These are phyloP conservation scores for Oxalis stricta DNA, from an alignment of 441 rosid species.

Conservation along the genomic window DNA sequence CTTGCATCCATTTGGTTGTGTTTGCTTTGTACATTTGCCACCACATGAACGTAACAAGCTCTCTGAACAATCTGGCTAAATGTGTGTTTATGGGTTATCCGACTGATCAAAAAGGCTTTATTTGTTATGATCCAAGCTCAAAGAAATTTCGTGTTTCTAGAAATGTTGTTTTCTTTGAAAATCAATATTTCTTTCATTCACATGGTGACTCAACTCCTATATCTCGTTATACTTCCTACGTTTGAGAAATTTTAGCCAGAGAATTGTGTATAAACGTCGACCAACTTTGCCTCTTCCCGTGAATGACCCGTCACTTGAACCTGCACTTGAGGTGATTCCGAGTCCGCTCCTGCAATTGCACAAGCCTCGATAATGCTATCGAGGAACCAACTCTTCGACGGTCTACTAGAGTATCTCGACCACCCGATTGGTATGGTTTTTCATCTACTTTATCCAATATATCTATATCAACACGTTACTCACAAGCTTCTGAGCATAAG, in stretches of 20 bases:
- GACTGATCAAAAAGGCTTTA: neutral
- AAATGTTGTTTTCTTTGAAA: neutral
- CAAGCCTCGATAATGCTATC: too few species aligned
- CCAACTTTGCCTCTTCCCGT: too few species aligned
- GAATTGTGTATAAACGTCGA: neutral
- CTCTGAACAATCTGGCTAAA: too few species aligned
- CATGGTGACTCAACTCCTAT: neutral
- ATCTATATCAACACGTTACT: too few species aligned
- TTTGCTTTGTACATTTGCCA: neutral
- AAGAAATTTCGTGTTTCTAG: neutral
- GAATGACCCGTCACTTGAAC: too few species aligned
- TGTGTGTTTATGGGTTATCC: neutral
- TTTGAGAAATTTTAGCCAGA: neutral
- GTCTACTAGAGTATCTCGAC: too few species aligned
- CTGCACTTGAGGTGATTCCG: neutral
- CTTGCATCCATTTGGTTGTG: neutral
- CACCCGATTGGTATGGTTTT: too few species aligned
- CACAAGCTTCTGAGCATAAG: too few species aligned
- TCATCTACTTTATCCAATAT: too few species aligned
- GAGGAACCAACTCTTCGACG: too few species aligned
- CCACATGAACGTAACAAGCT: neutral
- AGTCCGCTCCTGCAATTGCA: neutral
- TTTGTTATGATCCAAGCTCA: neutral
- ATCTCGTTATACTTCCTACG: neutral
- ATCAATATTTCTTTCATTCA: neutral